Base-by-base conservation (phyloP, 352 stramenopile species). In the Pythium rhizo-oryzae region DNA sequence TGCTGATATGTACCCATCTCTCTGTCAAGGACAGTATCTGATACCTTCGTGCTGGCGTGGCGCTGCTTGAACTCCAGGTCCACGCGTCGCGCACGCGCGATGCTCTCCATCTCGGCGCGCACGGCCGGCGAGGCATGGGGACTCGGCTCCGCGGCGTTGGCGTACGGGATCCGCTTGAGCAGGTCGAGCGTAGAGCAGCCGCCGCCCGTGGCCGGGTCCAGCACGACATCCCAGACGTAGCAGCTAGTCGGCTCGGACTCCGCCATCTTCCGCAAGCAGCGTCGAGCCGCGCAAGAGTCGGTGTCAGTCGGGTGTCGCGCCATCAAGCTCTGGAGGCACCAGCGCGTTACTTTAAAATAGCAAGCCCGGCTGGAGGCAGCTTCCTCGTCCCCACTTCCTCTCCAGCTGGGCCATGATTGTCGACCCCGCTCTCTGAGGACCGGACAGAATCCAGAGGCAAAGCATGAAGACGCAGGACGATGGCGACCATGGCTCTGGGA, bases 181-280 rank as follows among this genome's bases (percentile, higher is more conserved):
- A 92, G 69, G 28, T 92, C 84, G 54, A 92, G 75, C 25, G 84
- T 90, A 28, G 84, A 92, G 84, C 63, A 41, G 66, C 74, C n/a
- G 65, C 72, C 68, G 28, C 59, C 43, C 66, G 66, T 41, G 52
- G 57, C 30, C 62, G 58, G 58, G 76, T 81, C 30, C 21, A 71
- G 37, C 39, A 61, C 65, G 18, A 65, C 65, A 8, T 44, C 67
- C 21, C 39, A 66, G 0, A 59, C 56, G 13, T 4, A 6, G 28
- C 28, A 6, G 28, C 3, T 6, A 2, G 28, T 33, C 28, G 28
- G 6, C 6, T 33, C 28, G 3, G 28, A 6, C 28, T 33, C 28
- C 28, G 28, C 28, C 28, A 33, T 33, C 28, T 33, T 6, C 6
- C 13, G 43, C 15, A 23, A 23, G 43, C 15, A 2, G 19, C 16